A percentile compares a stretch with the other conserved stretches of the same genome.
These are phyloP conservation scores for Candida albicans DNA, from an alignment of 1,139 yeast genomes.

Conservation along the genomic window DNA sequence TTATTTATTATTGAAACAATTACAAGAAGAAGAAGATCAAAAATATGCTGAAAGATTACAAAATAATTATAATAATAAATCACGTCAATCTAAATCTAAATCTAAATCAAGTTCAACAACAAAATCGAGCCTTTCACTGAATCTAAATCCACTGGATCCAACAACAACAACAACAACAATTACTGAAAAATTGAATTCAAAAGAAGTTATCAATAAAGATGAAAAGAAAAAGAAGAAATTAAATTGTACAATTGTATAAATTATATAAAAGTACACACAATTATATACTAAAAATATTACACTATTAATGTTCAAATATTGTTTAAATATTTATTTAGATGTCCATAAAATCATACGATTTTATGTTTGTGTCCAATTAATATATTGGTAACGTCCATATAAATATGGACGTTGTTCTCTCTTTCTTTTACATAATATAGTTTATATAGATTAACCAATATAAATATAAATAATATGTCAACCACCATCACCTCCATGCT, in stretches of 20 bases:
- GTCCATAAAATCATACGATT: too few relatives aligned
- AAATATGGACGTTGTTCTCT: too few relatives aligned
- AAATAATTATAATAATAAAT: conserved; percentile 18
- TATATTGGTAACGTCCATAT: too few relatives aligned
- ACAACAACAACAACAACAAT: conserved; percentile 1
- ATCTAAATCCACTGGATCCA: too few relatives aligned
- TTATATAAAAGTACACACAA: not conserved
- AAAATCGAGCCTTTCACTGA: not conserved
- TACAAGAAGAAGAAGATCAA: conserved; percentile 67
- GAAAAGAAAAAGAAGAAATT: conserved; percentile 18
- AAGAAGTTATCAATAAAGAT: conserved; percentile 9
- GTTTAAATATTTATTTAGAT: too few relatives aligned
- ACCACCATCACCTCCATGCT: too few relatives aligned
- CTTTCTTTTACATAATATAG: too few relatives aligned
- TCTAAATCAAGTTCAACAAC: not conserved
- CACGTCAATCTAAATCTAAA: conserved; percentile 3
- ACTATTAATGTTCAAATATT: not conserved
- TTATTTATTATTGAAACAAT: conserved; percentile 45
- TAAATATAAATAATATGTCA: too few relatives aligned
- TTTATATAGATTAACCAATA: too few relatives aligned
- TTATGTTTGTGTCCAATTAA: too few relatives aligned
- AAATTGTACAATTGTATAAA: conserved; percentile 21
- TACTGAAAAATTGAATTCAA: not conserved
- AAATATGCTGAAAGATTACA: conserved; percentile 52
- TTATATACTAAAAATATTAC: not conserved